Evolutionary conservation across 208 protist genomes (phyloP), one percentile per base, ranked within the genome.

Genomic region (Strigomonas culicis): DNA sequence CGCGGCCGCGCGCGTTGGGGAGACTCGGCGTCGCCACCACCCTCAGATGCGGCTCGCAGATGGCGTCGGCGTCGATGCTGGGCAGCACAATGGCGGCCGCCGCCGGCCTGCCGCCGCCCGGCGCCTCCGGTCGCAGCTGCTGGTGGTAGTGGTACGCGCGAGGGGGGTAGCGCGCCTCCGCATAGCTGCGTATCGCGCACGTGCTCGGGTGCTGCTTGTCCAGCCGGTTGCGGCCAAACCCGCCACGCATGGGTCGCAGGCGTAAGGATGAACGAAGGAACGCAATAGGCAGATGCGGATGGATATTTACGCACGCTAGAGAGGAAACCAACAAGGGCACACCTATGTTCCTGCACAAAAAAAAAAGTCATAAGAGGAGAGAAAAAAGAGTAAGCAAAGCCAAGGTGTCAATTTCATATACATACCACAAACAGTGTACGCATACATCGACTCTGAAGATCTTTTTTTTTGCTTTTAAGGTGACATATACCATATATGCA

Each of bases 71-170:
- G 57, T 93, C 87, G 46, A 90, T 85, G 66, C 84, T 93, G 0
- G 87, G 87, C 11, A 90, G 67, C 2, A 88, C 73, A 36, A 90
- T 64, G 36, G 75, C 27, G 10, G 58, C 39, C 21, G 55, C 30
- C 2, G 47, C 6, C 32, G 22, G 4, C 11, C 46, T 11, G n/a
- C 60, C 34, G 11, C n/a, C 13, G 49, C 25, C 17, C n/a, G 27
- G 49, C 24, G 27, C 49, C 17, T 55, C 49, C 49, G 17, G n/a
- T 15, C 21, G 63, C 31, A 70, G 74, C 43, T 84, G 75, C 11
- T 77, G 55, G 60, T 90, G 79, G 55, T 88, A 90, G 55, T 80
- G 83, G 51, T 90, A 93, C 31, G 83, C 59, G 19, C 87, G 83
- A 15, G 83, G 77, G 21, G 87, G 87, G 44, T 90, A 93, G 53